These are phyloP conservation scores for Galerina marginata DNA, from an alignment of 768 basidiomycete genomes.

Conservation along the genomic window DNA sequence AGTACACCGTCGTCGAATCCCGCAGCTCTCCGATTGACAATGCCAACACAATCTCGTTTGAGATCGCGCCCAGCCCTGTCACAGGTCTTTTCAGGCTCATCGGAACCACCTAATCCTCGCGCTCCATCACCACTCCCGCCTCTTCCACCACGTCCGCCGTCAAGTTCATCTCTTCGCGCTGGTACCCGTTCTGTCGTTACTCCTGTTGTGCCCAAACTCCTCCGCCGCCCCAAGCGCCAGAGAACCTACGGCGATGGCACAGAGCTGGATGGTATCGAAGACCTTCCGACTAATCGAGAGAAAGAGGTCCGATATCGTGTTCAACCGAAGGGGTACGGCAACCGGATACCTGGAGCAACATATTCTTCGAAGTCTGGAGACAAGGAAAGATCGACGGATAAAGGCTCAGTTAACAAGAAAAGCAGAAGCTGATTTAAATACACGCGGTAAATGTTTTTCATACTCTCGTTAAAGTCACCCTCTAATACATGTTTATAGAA, in stretches of 20 bases:
- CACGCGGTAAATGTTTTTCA: constrained; percentile 45
- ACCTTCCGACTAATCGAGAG: constrained; percentile 85
- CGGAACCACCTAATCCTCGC: constrained; percentile 46
- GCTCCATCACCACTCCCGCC: constrained; percentile 64
- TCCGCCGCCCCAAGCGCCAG: constrained; percentile 79
- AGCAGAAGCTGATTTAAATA: constrained; percentile 50
- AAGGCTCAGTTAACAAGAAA: constrained; percentile 64
- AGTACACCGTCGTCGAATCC: constrained; percentile 82
- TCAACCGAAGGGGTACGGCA: constrained; percentile 70
- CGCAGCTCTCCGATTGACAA: constrained; percentile 79
- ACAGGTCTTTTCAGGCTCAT: constrained; percentile 66
- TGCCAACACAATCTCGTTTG: constrained; percentile 82
- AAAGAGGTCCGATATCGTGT: constrained; percentile 78
- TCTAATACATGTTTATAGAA: constrained; percentile 22
- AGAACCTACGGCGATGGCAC: constrained; percentile 86
- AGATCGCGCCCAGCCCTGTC: constrained; percentile 79
- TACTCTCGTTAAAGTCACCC: constrained; percentile 1
- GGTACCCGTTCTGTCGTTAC: constrained; percentile 23
- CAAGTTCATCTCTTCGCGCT: constrained; percentile 50
- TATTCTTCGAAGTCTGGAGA: constrained; percentile 44
- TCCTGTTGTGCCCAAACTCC: constrained; percentile 62
- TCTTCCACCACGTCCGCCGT: constrained; percentile 64
- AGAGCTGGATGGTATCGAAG: constrained; percentile 87
- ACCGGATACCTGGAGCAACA: constrained; percentile 63
- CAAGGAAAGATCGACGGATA: constrained; percentile 44